These are phyloP conservation scores for Periconia macrospinosa DNA, from an alignment of 2,329 filamentous ascomycete genomes.

Conservation along the genomic window DNA sequence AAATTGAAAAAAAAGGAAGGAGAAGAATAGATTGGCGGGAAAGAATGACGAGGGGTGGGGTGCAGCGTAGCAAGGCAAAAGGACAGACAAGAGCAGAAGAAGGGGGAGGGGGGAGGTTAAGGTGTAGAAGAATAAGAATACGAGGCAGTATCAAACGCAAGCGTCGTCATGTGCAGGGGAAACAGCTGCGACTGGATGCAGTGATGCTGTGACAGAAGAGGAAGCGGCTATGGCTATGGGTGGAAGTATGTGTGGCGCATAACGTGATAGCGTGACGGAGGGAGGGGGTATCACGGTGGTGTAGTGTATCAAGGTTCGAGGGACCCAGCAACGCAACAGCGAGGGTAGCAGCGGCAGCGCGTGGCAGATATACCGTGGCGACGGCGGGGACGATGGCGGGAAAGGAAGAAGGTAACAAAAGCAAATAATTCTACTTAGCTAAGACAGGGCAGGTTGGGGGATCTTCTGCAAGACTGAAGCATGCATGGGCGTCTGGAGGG, in stretches of 20 bases:
- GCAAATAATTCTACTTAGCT: too few species aligned
- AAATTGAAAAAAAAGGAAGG: background rate
- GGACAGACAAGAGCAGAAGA: conserved; percentile 11
- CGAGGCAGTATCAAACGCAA: conserved; percentile 31
- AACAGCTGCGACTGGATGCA: background rate
- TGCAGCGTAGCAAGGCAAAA: background rate
- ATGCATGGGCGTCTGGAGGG: background rate
- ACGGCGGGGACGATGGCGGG: too few species aligned
- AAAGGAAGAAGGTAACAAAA: too few species aligned
- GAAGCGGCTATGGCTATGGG: background rate
- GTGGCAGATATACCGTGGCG: too few species aligned
- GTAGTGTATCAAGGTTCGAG: too few species aligned
- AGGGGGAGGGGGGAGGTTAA: conserved; percentile 12
- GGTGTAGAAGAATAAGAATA: conserved; percentile 6
- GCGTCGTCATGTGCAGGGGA: conserved; percentile 15
- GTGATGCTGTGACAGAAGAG: background rate
- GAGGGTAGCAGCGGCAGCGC: too few species aligned
- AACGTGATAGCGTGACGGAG: background rate
- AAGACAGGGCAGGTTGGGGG: too few species aligned
- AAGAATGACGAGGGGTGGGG: background rate
- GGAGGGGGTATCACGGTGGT: too few species aligned
- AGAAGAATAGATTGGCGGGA: background rate
- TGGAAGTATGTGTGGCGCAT: background rate
- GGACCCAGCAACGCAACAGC: too few species aligned
- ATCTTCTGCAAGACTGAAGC: too few species aligned